Conservation (phyloP, 2,329 filamentous ascomycete species). For the Furcasterigmium sp. region DNA sequence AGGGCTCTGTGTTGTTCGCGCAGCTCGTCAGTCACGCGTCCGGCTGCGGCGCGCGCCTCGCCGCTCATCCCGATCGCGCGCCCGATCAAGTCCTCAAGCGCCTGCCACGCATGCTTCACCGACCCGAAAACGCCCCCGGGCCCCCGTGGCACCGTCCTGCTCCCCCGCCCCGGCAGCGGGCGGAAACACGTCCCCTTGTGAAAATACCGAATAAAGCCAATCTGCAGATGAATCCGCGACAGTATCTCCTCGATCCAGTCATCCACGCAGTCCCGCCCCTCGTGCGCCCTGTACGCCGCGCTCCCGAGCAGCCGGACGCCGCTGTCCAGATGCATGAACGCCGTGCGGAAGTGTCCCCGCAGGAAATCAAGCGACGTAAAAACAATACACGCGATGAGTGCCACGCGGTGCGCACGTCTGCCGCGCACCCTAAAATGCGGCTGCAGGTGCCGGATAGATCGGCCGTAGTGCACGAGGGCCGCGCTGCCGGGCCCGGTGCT, state of each 20-base stretch:
- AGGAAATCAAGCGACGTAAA: conserved; percentile 28
- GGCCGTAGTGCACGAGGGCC: conserved; percentile 27
- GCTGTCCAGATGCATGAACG: conserved; percentile 34
- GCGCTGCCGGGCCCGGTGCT: neutral
- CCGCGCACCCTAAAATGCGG: conserved; percentile 21
- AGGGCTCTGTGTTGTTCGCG: conserved; percentile 1
- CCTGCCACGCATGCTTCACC: conserved; percentile 4
- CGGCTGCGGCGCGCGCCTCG: neutral
- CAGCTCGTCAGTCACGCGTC: neutral
- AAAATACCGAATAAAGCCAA: conserved; percentile 14
- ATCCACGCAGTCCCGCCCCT: conserved; percentile 23
- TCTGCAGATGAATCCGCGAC: conserved; percentile 20
- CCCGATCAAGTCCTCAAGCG: conserved; percentile 1
- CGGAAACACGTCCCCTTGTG: neutral
- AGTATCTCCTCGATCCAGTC: conserved; percentile 38
- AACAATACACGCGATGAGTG: conserved; percentile 29
- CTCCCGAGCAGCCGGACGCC: conserved; percentile 32
- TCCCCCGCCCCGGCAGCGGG: neutral
- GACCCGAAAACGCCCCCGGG: conserved; percentile 1
- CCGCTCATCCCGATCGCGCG: neutral
- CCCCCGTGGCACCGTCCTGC: neutral
- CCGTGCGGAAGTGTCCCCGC: conserved; percentile 28
- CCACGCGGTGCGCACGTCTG: conserved; percentile 25
- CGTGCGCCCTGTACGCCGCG: too few species aligned
- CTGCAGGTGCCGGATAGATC: conserved; percentile 29